Evolutionary conservation across 78 protist genomes (phyloP).

Genomic region (Bodo saltans): DNA sequence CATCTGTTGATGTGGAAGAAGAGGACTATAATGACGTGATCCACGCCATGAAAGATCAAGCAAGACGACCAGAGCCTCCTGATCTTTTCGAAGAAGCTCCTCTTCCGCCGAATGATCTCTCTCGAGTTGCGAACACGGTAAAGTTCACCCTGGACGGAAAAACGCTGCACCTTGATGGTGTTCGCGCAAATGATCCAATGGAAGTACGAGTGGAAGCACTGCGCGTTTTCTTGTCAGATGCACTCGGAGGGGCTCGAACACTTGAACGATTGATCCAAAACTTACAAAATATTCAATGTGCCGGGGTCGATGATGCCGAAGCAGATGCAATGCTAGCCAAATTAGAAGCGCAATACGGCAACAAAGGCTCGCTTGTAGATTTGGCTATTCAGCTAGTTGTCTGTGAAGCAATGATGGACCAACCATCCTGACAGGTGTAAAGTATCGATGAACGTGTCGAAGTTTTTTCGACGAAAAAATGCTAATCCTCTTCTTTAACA

Average conservation of each 20-base stretch:
- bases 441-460: too few relatives aligned
- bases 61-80: background rate
- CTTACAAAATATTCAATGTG: background rate
- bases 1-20: too few relatives aligned
- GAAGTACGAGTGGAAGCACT: background rate
- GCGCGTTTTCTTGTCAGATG: background rate
- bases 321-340: background rate
- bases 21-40: background rate
- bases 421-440: too few relatives aligned
- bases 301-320: background rate
- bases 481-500: too few relatives aligned
- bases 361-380: background rate
- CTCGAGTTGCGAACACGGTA: background rate
- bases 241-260: background rate
- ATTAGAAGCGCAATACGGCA: background rate
- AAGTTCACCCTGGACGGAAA: conserved; percentile 8
- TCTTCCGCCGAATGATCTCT: background rate
- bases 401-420: background rate
- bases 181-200: background rate
- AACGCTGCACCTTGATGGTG: background rate
- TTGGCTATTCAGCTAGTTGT: background rate
- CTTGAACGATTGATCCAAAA: background rate
- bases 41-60: background rate
- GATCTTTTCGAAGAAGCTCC: background rate
- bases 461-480: too few relatives aligned